A percentile compares a stretch with the other conserved stretches of the same genome.
Evolutionary conservation across 139 green algal genomes (phyloP).

Genomic region (Pseudopediastrum boryanum): DNA sequence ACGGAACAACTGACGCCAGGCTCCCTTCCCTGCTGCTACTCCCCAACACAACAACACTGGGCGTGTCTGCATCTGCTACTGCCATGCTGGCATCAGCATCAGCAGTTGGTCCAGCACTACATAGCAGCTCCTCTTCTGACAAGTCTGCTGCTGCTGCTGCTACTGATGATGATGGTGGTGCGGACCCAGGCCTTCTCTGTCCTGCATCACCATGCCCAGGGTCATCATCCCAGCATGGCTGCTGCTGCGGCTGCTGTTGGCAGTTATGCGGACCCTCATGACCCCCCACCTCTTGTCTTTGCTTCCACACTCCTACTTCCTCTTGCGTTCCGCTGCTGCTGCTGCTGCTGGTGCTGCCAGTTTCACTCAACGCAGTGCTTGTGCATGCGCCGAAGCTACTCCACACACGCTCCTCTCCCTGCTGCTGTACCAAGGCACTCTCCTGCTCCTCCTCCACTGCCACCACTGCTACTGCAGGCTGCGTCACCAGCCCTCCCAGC

Average conservation of each 20-base stretch:
- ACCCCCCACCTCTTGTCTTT: background rate
- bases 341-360: background rate
- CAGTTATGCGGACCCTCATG: background rate
- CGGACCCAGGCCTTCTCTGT: background rate
- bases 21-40: background rate
- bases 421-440: slow-evolving; percentile 1
- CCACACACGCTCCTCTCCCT: slow-evolving; percentile 6
- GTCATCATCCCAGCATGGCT: background rate
- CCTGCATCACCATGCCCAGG: background rate
- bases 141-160: background rate
- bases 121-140: background rate
- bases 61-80: background rate
- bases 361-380: background rate
- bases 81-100: background rate
- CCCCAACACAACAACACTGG: background rate
- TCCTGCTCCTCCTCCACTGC: background rate
- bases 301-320: background rate
- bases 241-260: slow-evolving; percentile 12
- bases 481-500: background rate
- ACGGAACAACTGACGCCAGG: background rate
- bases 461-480: slow-evolving; percentile 9
- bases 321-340: background rate
- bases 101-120: background rate
- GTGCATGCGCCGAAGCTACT: slow-evolving; percentile 19
- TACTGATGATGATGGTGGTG: background rate